Conservation (phyloP, 352 stramenopile genomes). For the Globisporangium iwayamae region DNA sequence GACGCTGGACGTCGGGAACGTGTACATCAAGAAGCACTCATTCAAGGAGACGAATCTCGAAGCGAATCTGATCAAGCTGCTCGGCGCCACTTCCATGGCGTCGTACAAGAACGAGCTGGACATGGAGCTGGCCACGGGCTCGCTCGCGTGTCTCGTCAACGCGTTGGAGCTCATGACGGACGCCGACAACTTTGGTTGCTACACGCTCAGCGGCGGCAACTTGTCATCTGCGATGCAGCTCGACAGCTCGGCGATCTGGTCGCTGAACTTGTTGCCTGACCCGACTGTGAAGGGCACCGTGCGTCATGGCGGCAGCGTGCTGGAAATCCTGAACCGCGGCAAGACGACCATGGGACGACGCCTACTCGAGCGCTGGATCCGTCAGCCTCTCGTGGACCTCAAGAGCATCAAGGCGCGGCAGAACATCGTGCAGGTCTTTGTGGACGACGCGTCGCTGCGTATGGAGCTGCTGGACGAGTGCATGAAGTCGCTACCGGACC, state of each 20-base stretch:
- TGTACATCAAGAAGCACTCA: constrained; percentile 68
- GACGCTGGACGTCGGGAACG: constrained; percentile 48
- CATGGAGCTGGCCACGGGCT: constrained; percentile 63
- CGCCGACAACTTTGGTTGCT: constrained; percentile 69
- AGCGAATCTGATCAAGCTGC: constrained; percentile 56
- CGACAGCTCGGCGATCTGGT: constrained; percentile 89
- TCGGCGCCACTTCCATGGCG: constrained; percentile 50
- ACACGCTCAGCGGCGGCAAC: constrained; percentile 58
- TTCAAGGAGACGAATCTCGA: constrained; percentile 63
- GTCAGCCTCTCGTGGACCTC: constrained; percentile 93
- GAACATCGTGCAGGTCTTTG: constrained; percentile 90
- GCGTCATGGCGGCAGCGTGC: constrained; percentile 78
- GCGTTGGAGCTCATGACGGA: constrained; percentile 67
- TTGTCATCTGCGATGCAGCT: constrained; percentile 90
- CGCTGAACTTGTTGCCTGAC: constrained; percentile 91
- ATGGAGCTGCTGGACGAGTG: constrained; percentile 88
- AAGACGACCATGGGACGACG: constrained; percentile 93
- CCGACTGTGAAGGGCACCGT: constrained; percentile 32
- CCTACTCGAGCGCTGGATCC: constrained; percentile 95
- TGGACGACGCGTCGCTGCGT: constrained; percentile 84
- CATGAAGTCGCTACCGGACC: constrained; percentile 82
- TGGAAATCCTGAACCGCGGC: constrained; percentile 93
- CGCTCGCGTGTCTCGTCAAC: constrained; percentile 64
- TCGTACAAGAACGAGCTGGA: constrained; percentile 68
- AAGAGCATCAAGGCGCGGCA: constrained; percentile 86